Evolutionary conservation across 1,284 basidiomycete genomes (phyloP), one percentile per base, ranked within the genome.

Genomic region (Apiotrichum mycotoxinovorans): DNA sequence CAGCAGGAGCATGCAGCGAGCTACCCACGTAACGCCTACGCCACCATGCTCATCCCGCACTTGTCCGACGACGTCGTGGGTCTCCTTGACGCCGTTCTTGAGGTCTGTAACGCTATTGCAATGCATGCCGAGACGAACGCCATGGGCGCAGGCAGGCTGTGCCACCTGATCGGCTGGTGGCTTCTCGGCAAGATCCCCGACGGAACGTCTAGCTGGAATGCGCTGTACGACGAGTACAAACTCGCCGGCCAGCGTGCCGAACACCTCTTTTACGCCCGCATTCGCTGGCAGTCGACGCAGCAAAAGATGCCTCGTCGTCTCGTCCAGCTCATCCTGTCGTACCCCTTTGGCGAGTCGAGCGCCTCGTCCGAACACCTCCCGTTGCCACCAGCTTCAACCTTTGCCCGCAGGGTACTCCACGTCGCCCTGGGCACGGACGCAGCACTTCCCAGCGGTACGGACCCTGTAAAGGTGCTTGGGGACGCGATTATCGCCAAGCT

Each of bases 261-360:
- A 54, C 73, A 75, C 55, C 50, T 75, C 4, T 67, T 72, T 45
- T 68, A 66, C 52, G 69, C 70, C 33, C 72, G 71, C 62, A 67
- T 75, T 42, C 63, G 73, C 41, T 60, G 58, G 57, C 69, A 73
- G 57, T 65, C 71, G 15, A 67, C 63, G 8, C 64, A 60, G 33
- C 62, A 65, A 46, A 66, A 61, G 38, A 56, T 73, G 33, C 70
- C 73, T 4, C 66, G 61, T 22, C 60, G 68, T 10, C 64, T 75
- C 1, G 45, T 66, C 2, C 58, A 69, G 46, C 55, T 73, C 30
- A 68, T 73, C 23, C 57, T 69, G 11, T 56, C 62, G 12, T 75
- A 73, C 52, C 73, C 71, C 9, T 72, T 67, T 54, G 68, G 68
- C 47, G 64, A 62, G 48, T 55, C 63, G 3, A 57, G 59, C 9